These are phyloP conservation scores for Peronospora farinosa DNA, from an alignment of 352 stramenopile species.

Conservation along the genomic window DNA sequence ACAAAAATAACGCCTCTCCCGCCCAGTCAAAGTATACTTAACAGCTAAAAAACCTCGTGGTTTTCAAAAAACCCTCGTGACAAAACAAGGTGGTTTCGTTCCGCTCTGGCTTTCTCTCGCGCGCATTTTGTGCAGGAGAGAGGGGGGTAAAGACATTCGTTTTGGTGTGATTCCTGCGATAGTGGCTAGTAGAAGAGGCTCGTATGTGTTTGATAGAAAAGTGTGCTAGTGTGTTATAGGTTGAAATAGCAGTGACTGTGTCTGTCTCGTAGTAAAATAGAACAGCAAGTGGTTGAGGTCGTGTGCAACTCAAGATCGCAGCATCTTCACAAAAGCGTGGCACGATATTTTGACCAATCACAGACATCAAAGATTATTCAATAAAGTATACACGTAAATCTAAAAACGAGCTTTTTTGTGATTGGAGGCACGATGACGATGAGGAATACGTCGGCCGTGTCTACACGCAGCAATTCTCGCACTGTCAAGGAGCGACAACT, in stretches of 20 bases:
- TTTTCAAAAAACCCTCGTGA: slow-evolving; percentile 25
- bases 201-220: not conserved
- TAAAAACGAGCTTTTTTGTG: not conserved
- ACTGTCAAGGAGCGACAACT: slow-evolving; percentile 70
- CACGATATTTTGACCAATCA: not conserved
- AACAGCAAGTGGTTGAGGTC: not conserved
- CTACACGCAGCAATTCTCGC: slow-evolving; percentile 34
- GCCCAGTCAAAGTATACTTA: slow-evolving; percentile 25
- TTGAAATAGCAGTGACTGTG: not conserved
- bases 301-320: slow-evolving; percentile 18
- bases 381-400: not conserved
- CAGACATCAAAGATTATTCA: not conserved
- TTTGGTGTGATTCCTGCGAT: slow-evolving; percentile 21
- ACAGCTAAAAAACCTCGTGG: slow-evolving; percentile 22
- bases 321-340: not conserved
- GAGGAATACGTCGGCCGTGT: slow-evolving; percentile 13
- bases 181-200: not conserved
- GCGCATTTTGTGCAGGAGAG: slow-evolving; percentile 4
- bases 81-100: slow-evolving; percentile 20
- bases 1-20: slow-evolving; percentile 34
- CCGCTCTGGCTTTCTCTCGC: slow-evolving; percentile 35
- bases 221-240: too few species aligned
- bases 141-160: not conserved
- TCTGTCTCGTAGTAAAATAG: slow-evolving; percentile 1
- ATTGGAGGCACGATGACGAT: slow-evolving; percentile 1